Evolutionary conservation across 495 filamentous ascomycete genomes (phyloP).

Genomic region (Trichoderma virens): DNA sequence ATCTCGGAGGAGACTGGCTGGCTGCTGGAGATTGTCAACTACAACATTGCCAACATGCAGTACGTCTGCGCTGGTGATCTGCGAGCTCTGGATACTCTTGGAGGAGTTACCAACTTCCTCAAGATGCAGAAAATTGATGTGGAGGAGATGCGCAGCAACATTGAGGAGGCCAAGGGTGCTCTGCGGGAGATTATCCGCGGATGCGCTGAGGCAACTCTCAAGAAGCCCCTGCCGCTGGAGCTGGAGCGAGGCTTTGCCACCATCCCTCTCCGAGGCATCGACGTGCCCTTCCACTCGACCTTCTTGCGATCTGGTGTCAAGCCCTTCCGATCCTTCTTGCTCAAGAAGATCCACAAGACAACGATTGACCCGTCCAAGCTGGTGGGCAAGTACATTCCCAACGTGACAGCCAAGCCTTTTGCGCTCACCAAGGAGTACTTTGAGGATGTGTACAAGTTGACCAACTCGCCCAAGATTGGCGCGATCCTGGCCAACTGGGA

Average conservation of each 20-base stretch:
- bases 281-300: slow-evolving; percentile 97
- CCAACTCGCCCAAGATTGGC: slow-evolving; percentile 86
- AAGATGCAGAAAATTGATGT: slow-evolving; percentile 97
- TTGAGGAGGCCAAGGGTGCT: slow-evolving; percentile 68
- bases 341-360: slow-evolving; percentile 99
- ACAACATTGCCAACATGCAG: slow-evolving; percentile 97
- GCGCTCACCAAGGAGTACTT: slow-evolving; percentile 97
- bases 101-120: slow-evolving; percentile 85
- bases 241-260: slow-evolving; percentile 94
- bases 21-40: slow-evolving; percentile 98
- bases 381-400: slow-evolving; percentile 97
- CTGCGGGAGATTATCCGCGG: slow-evolving; percentile 78
- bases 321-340: slow-evolving; percentile 91
- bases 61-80: slow-evolving; percentile 97
- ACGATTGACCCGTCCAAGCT: slow-evolving; percentile 95
- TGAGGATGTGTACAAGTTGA: slow-evolving; percentile 91
- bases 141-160: slow-evolving; percentile 73
- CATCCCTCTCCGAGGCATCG: slow-evolving; percentile 92
- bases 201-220: slow-evolving; percentile 74
- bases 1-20: slow-evolving; percentile 87
- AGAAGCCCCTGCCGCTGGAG: slow-evolving; percentile 79
- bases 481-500: slow-evolving; percentile 82
- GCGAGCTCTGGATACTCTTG: slow-evolving; percentile 88
- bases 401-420: slow-evolving; percentile 93
- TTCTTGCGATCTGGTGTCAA: slow-evolving; percentile 97